Evolutionary conservation across 768 basidiomycete species (phyloP).

Genomic region (Coprinellus micaceus): DNA sequence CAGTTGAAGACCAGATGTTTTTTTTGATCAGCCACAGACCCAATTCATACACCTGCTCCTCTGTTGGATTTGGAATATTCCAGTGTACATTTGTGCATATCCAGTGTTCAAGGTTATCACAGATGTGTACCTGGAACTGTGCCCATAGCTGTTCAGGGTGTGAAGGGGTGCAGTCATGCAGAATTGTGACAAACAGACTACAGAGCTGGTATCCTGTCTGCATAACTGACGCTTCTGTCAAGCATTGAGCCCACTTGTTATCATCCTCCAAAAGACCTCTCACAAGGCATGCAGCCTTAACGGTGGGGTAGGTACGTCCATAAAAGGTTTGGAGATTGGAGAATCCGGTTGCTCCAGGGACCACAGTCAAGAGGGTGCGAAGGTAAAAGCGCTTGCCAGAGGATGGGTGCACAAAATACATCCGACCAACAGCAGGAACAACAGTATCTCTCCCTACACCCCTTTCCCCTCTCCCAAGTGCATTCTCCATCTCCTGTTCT

Average conservation of each 20-base stretch:
- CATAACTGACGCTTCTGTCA: conserved; percentile 35
- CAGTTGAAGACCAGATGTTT: conserved; percentile 19
- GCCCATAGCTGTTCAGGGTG: conserved; percentile 36
- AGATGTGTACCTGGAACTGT: conserved; percentile 30
- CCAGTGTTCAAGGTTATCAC: conserved; percentile 35
- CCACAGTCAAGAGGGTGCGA: conserved; percentile 34
- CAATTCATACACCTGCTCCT: conserved; percentile 36
- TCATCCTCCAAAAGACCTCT: conserved; percentile 44
- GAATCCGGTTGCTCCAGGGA: conserved; percentile 30
- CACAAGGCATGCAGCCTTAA: conserved; percentile 38
- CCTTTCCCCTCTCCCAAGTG: conserved; percentile 1
- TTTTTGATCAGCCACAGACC: conserved; percentile 32
- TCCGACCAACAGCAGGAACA: conserved; percentile 34
- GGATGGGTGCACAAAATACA: conserved; percentile 36
- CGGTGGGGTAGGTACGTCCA: conserved; percentile 23
- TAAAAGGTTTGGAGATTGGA: conserved; percentile 18
- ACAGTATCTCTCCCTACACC: conserved; percentile 9
- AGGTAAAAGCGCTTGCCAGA: conserved; percentile 40
- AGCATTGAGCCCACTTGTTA: conserved; percentile 39
- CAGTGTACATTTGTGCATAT: conserved; percentile 13
- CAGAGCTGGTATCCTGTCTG: conserved; percentile 33
- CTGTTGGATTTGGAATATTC: conserved; percentile 10
- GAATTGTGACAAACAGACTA: conserved; percentile 36
- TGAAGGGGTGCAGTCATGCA: conserved; percentile 25
- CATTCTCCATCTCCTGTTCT: neutral